A percentile compares a stretch with the other conserved stretches of the same genome.
Evolutionary conservation across 768 basidiomycete species (phyloP).

Genomic region (Tricholoma terreum): DNA sequence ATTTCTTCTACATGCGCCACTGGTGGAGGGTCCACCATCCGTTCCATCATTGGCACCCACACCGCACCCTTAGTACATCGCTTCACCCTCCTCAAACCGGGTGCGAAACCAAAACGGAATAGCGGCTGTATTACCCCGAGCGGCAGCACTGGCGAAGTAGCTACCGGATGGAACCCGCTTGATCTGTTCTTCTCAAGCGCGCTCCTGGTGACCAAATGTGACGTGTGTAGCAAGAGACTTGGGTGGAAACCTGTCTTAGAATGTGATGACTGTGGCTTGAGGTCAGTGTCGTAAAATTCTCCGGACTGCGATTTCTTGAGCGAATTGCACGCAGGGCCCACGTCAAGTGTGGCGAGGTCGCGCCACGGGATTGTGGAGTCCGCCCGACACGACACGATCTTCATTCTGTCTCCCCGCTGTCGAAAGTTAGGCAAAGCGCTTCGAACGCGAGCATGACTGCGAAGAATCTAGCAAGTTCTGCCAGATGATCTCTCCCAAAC

Average conservation of each 20-base stretch:
- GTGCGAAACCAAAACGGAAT: slow-evolving; percentile 51
- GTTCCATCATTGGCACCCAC: slow-evolving; percentile 39
- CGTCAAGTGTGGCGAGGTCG: slow-evolving; percentile 81
- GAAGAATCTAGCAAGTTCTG: slow-evolving; percentile 26
- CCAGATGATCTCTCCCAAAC: slow-evolving; percentile 7
- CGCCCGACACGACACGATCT: slow-evolving; percentile 35
- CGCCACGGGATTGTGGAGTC: slow-evolving; percentile 76
- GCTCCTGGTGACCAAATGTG: slow-evolving; percentile 72
- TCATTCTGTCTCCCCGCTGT: slow-evolving; percentile 35
- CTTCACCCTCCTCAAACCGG: slow-evolving; percentile 84
- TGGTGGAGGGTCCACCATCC: slow-evolving; percentile 72
- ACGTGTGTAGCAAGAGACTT: slow-evolving; percentile 75
- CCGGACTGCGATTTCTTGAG: slow-evolving; percentile 4
- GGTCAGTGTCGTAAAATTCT: slow-evolving; percentile 37
- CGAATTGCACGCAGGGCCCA: slow-evolving; percentile 54
- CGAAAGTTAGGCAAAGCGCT: slow-evolving; percentile 38
- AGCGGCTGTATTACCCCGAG: slow-evolving; percentile 32
- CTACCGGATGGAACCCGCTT: slow-evolving; percentile 67
- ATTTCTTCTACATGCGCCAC: slow-evolving; percentile 62
- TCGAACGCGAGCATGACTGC: slow-evolving; percentile 28
- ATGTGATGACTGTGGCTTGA: slow-evolving; percentile 86
- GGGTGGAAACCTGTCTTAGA: slow-evolving; percentile 84
- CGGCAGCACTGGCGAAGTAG: slow-evolving; percentile 23
- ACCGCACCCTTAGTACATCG: slow-evolving; percentile 66
- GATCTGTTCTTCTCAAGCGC: slow-evolving; percentile 77